Base-by-base conservation (phyloP, 257 asterid species). In the Capsicum chinense region DNA sequence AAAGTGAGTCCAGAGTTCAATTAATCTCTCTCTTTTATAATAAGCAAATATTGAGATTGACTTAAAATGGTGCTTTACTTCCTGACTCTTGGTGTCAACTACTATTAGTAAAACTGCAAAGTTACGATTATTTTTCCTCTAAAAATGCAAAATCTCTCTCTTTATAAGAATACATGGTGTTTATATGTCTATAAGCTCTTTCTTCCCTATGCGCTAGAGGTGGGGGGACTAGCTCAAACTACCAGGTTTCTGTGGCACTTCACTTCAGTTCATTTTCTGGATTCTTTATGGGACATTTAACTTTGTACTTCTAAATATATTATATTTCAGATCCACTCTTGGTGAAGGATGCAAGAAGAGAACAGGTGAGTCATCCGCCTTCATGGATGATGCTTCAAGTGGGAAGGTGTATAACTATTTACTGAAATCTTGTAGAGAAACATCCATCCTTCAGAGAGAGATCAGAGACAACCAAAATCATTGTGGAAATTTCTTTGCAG, bases 341-440 rank as follows among this genome's bases (percentile, higher is more conserved):
- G 90, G 99, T 97, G 21, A 92, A 89, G 90, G 99, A 98, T 82
- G 97, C 97, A n/a, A 91, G 98, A 92, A 92, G 97, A 81, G 96
- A 93, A 19, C 86, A 83, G 13, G 98, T 97, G 84, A 90, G 86
- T 84, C 94, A 97, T 63, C 97, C 96, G 79, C 98, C 98, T 76
- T 98, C 99, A 64, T 97, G 98, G 98, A 97, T 97, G 99, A 95
- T 97, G 99, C 98, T 93, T 84, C 98, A 93, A 92, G 98, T 97
- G 56, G 98, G 97, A 91, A 93, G 98, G 92, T 97, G 95, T 63
- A 93, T 97, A 98, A 95, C 98, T 85, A 91, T 90, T 84, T 97
- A 93, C 89, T 85, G 92, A 90, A 95, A 95, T 92, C 99, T 95
- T 87, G 95, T 98, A 48, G 91, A 94, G 95, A 95, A 93, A 92